Base-by-base conservation (phyloP, 176 grass and related monocot genomes). In the Phoenix roebelenii region DNA sequence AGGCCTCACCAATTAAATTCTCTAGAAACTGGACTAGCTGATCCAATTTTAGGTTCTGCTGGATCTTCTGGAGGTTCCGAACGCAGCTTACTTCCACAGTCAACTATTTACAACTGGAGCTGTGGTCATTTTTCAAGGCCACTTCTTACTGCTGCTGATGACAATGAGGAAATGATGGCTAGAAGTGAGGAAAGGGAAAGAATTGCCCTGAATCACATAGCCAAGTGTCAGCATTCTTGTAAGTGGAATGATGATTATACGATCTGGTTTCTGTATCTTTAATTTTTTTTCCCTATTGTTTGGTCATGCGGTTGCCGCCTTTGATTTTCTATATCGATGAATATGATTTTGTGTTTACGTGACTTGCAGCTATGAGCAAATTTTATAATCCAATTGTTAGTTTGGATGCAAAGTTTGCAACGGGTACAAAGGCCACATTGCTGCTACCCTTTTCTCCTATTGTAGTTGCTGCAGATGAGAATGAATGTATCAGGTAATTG, bases 101-200 rank as follows among this genome's bases (percentile, higher is more conserved):
- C 87, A 63, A 80, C 72, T 72, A 91, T 97, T 61, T 97, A 92
- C 75, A 97, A 76, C 63, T 97, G 93, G 93, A 97, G 93, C 58
- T 97, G 93, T 70, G 84, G 93, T 57, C 93, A 97, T 78, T 97
- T 97, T 64, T 85, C 93, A 51, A 88, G 78, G 76, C 87, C 93
- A 23, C 87, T 97, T 79, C 75, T 88, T 71, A 83, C 59, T 18
- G 57, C 67, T 51, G 71, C 72, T 78, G 87, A 98, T 59, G 93
- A 92, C 55, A 98, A 85, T 15, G 93, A 85, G 68, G 92, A 83
- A 60, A 54, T 67, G 61, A 59, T 51, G 77, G 68, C 79, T 75
- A 84, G 87, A 85, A 82, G 93, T 68, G 93, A 98, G 70, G 81
- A 88, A 69, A 76, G 70, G 70, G 87, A 92, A 74, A 86, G 20